phyloP scores from a whole-genome alignment of 176 grass and related monocot species.

The Areca catechu region DNA sequence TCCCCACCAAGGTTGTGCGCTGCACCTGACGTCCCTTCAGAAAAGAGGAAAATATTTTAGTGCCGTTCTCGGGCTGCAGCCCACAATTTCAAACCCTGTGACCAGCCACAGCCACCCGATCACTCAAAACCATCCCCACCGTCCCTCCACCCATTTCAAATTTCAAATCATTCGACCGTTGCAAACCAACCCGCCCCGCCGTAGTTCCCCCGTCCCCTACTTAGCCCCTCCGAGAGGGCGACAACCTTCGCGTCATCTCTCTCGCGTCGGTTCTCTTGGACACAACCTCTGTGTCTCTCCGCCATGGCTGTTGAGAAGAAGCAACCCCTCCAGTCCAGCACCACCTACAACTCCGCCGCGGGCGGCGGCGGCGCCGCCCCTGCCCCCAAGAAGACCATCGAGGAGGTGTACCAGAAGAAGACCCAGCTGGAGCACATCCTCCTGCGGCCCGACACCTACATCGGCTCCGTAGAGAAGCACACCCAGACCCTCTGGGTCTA shows the following conservation, averaged over 20 bases:
- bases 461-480: slow-evolving; percentile 77
- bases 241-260: slow-evolving; percentile 18
- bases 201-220: too few species aligned
- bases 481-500: slow-evolving; percentile 67
- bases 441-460: slow-evolving; percentile 76
- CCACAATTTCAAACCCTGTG: too few species aligned
- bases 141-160: slow-evolving; percentile 29
- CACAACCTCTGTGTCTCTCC: slow-evolving; percentile 39
- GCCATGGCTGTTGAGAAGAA: slow-evolving; percentile 31
- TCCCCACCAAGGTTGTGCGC: too few species aligned
- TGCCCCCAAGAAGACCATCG: slow-evolving; percentile 50
- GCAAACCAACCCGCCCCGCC: too few species aligned
- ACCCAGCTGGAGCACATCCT: slow-evolving; percentile 92
- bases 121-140: neutral
- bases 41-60: too few species aligned
- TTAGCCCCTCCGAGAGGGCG: too few species aligned
- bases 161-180: slow-evolving; percentile 32
- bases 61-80: too few species aligned
- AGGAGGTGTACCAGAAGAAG: slow-evolving; percentile 90
- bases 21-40: too few species aligned
- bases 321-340: slow-evolving; percentile 62
- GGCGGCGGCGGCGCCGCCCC: neutral
- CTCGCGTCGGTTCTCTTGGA: neutral
- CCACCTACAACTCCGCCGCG: slow-evolving; percentile 46
- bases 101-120: neutral